Conservation (phyloP, 495 filamentous ascomycete genomes). For the Tuber melanosporum region DNA sequence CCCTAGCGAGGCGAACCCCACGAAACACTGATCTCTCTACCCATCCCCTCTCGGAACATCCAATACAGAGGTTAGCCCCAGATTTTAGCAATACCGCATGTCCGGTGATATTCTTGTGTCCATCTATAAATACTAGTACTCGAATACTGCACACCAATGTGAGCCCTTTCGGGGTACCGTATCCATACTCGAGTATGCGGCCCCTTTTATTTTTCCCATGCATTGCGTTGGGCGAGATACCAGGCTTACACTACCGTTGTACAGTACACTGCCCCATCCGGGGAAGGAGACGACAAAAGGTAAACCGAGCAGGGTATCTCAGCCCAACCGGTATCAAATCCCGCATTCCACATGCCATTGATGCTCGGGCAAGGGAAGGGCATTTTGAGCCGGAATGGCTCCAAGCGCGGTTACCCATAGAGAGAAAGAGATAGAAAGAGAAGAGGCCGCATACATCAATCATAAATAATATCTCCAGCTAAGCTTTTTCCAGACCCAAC, state of each 20-base stretch:
- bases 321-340: constrained; percentile 1
- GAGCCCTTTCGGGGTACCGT: neutral
- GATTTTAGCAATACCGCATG: neutral
- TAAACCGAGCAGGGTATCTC: neutral
- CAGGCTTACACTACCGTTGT: neutral
- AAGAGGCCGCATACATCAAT: neutral
- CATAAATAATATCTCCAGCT: neutral
- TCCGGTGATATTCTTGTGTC: neutral
- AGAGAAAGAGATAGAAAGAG: neutral
- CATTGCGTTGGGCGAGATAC: neutral
- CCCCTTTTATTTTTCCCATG: neutral
- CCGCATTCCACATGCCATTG: neutral
- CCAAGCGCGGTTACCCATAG: neutral
- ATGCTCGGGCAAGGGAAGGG: neutral
- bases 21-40: neutral
- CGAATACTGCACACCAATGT: neutral
- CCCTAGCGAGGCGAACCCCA: neutral
- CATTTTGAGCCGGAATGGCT: neutral
- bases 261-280: neutral
- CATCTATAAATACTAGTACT: neutral
- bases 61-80: neutral
- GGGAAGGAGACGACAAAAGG: neutral
- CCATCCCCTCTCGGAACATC: neutral
- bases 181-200: neutral
- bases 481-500: neutral